Evolutionary conservation across 768 basidiomycete genomes (phyloP).

Genomic region (Fomitopsis serialis): DNA sequence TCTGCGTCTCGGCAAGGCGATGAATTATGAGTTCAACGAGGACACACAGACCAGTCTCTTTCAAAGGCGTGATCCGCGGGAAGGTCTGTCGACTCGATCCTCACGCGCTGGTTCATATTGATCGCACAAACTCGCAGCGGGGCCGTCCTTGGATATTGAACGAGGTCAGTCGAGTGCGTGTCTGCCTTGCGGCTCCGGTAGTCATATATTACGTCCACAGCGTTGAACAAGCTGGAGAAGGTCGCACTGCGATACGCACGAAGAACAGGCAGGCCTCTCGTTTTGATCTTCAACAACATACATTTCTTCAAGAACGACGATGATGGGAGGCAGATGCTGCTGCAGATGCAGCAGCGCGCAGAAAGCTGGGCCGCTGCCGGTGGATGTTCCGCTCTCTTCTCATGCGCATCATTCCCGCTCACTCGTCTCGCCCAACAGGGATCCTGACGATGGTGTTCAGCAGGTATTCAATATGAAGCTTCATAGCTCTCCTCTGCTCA

Average conservation of each 20-base stretch:
- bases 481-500: slow-evolving; percentile 4
- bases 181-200: not conserved
- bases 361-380: slow-evolving; percentile 83
- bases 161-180: slow-evolving; percentile 43
- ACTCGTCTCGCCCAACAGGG: slow-evolving; percentile 33
- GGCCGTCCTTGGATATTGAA: slow-evolving; percentile 77
- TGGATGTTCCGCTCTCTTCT: slow-evolving; percentile 26
- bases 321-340: slow-evolving; percentile 69
- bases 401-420: slow-evolving; percentile 3
- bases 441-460: slow-evolving; percentile 77
- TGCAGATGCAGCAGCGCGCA: slow-evolving; percentile 82
- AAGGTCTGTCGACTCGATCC: slow-evolving; percentile 38
- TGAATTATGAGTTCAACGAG: slow-evolving; percentile 84
- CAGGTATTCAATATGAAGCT: slow-evolving; percentile 39
- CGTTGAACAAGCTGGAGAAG: slow-evolving; percentile 80
- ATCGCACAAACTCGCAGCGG: slow-evolving; percentile 36
- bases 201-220: slow-evolving; percentile 26
- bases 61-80: slow-evolving; percentile 76
- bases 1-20: slow-evolving; percentile 76
- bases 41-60: slow-evolving; percentile 79
- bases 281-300: slow-evolving; percentile 78
- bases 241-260: slow-evolving; percentile 66
- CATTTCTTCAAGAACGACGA: slow-evolving; percentile 75
- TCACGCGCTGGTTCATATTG: not conserved
- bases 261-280: slow-evolving; percentile 59